Conservation (phyloP, 805 yeast species). For the Wickerhamiella vanderwaltii region DNA sequence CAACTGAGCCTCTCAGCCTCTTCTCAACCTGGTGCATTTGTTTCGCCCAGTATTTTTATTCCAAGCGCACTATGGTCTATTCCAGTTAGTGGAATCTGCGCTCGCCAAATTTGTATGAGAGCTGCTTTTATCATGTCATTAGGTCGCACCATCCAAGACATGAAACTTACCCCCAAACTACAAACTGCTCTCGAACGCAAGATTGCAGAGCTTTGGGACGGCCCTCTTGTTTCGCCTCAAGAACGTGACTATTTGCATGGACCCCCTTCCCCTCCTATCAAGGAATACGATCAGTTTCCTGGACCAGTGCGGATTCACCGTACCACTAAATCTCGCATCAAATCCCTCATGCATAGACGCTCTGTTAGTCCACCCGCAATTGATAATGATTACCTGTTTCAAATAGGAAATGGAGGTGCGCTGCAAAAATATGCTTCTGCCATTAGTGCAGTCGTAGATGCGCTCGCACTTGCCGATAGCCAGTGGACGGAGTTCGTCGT, state of each 20-base stretch:
- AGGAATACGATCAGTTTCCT: slow-evolving; percentile 3
- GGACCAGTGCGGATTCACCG: slow-evolving; percentile 7
- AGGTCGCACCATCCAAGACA: slow-evolving; percentile 6
- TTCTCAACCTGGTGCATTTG: slow-evolving; percentile 11
- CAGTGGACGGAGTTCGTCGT: slow-evolving; percentile 11
- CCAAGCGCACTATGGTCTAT: slow-evolving; percentile 10
- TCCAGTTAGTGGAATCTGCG: neutral
- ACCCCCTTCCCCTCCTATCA: slow-evolving; percentile 5
- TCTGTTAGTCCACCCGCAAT: neutral
- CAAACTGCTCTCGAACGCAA: neutral
- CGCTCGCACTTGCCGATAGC: slow-evolving; percentile 1
- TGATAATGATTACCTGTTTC: neutral
- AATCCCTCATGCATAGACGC: slow-evolving; percentile 4
- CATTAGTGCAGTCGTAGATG: slow-evolving; percentile 1
- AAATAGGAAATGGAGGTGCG: neutral
- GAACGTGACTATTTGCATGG: neutral
- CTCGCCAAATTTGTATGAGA: slow-evolving; percentile 6
- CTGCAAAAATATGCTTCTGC: slow-evolving; percentile 7
- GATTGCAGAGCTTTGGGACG: slow-evolving; percentile 2
- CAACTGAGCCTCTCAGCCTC: slow-evolving; percentile 6
- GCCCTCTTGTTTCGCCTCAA: neutral
- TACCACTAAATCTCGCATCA: slow-evolving; percentile 1
- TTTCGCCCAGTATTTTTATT: slow-evolving; percentile 9
- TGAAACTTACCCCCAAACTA: slow-evolving; percentile 4
- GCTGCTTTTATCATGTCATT: slow-evolving; percentile 8